Conservation (phyloP, 2,329 filamentous ascomycete species). For the Fusarium pseudograminearum region DNA sequence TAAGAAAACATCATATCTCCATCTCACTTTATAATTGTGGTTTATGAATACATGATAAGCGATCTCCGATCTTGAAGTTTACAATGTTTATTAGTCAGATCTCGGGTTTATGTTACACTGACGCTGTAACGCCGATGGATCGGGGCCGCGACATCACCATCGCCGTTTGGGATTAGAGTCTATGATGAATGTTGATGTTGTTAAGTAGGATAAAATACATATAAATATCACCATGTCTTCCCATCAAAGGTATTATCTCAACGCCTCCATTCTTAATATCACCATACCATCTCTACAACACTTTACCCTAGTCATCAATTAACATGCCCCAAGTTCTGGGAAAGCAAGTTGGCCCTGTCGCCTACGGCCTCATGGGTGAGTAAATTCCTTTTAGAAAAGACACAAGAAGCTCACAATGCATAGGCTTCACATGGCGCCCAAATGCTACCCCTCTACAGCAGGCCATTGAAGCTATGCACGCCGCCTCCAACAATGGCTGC, state of each 20-base stretch:
- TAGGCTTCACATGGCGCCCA: slow-evolving; percentile 60
- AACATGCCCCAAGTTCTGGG: slow-evolving; percentile 52
- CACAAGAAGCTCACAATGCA: not conserved
- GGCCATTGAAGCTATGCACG: slow-evolving; percentile 67
- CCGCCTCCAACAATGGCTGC: slow-evolving; percentile 60
- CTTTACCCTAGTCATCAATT: not conserved
- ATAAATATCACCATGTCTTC: slow-evolving; percentile 2
- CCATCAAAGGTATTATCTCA: not conserved
- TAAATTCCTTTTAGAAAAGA: not conserved
- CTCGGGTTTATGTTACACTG: slow-evolving; percentile 14
- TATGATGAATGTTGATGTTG: not conserved
- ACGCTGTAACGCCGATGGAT: slow-evolving; percentile 17
- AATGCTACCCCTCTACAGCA: slow-evolving; percentile 58
- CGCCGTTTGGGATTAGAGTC: not conserved
- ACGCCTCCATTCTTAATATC: not conserved
- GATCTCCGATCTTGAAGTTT: not conserved
- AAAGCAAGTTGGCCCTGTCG: slow-evolving; percentile 62
- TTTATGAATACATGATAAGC: not conserved
- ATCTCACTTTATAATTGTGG: not conserved
- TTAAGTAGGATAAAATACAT: not conserved
- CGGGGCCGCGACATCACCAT: slow-evolving; percentile 4
- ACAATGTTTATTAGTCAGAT: slow-evolving; percentile 1
- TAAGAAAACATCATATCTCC: not conserved
- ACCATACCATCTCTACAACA: not conserved
- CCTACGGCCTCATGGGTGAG: slow-evolving; percentile 67